Evolutionary conservation across 129 eudicot species (phyloP), one percentile per base, ranked within the genome.

Genomic region (Dittrichia graveolens): DNA sequence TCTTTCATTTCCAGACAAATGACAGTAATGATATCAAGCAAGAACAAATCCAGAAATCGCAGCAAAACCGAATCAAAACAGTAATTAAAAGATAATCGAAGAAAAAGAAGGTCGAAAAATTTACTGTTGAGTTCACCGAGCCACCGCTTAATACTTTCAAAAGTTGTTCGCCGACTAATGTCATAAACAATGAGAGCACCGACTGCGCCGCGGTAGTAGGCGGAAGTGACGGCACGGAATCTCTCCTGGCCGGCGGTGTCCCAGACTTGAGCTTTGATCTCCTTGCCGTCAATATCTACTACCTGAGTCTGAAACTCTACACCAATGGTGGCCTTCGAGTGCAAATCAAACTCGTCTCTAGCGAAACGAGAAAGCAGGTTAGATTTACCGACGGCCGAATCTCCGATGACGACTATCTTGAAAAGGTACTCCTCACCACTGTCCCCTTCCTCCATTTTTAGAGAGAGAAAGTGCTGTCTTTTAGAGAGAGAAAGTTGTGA

Each of bases 171-270:
- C 41, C 98, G 71, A 31, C 76, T 83, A 62, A 93, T 89, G 58
- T 93, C 98, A 69, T 93, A 93, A 34, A 93, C 98, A 48, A 89
- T 58, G 69, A 93, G 98, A 4, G 98, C 98, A 37, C 98, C 98
- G 38, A 93, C 95, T 4, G 98, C 96, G 40, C 96, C 98, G 55
- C 98, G 83, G 73, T 93, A 93, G 53, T 92, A 92, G 67, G 98
- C 96, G 48, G 98, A 92, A 12, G 98, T 92, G 53, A 92, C 98
- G 39, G 98, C 96, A 11, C 96, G 80, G 67, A 92, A 92, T 3
- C 96, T 75, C 62, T 92, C 96, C 64, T 92, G 98, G 42, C 98
- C 98, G 63, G 98, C 98, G 61, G 98, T 92, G 76, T 92, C 98
- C 98, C 96, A 92, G 0, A 92, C 94, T 45, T 92, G 98, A 31